A percentile compares a stretch with the other conserved stretches of the same genome.
Conservation (phyloP, 352 stramenopile genomes). For the Globisporangium yorkense region DNA sequence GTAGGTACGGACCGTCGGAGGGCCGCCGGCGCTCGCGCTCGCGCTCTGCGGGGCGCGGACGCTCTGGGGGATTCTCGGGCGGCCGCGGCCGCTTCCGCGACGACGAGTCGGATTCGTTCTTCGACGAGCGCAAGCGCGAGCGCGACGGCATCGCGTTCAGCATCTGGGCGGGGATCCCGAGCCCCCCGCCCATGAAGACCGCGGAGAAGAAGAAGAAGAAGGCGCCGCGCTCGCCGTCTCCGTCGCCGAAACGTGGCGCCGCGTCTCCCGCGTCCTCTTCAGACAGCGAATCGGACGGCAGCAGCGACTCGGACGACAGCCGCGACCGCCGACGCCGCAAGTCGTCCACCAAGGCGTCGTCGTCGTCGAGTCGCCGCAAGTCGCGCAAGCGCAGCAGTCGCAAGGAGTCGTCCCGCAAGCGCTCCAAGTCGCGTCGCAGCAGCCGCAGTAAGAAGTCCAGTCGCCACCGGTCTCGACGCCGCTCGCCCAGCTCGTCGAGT, state of each 20-base stretch:
- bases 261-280: conserved; percentile 19
- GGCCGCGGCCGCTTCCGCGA: conserved; percentile 21
- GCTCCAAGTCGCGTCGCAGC: conserved; percentile 21
- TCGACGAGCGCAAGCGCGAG: conserved; percentile 63
- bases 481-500: conserved; percentile 7
- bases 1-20: conserved; percentile 7
- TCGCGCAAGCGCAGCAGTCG: conserved; percentile 11
- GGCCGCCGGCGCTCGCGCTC: not conserved
- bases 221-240: conserved; percentile 29
- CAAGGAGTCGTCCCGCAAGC: conserved; percentile 18
- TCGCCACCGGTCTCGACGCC: conserved; percentile 10
- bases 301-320: conserved; percentile 9
- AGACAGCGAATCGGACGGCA: conserved; percentile 19
- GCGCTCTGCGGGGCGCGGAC: conserved; percentile 11
- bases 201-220: conserved; percentile 37
- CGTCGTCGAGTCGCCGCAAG: conserved; percentile 24
- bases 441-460: conserved; percentile 13
- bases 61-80: conserved; percentile 9
- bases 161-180: conserved; percentile 74
- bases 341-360: conserved; percentile 7
- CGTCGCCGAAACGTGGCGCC: conserved; percentile 32
- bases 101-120: conserved; percentile 57
- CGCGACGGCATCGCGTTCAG: conserved; percentile 55
- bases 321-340: conserved; percentile 12
- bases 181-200: conserved; percentile 46